Evolutionary conservation across 208 protist genomes (phyloP).

Genomic region (Novymonas esmeraldas): DNA sequence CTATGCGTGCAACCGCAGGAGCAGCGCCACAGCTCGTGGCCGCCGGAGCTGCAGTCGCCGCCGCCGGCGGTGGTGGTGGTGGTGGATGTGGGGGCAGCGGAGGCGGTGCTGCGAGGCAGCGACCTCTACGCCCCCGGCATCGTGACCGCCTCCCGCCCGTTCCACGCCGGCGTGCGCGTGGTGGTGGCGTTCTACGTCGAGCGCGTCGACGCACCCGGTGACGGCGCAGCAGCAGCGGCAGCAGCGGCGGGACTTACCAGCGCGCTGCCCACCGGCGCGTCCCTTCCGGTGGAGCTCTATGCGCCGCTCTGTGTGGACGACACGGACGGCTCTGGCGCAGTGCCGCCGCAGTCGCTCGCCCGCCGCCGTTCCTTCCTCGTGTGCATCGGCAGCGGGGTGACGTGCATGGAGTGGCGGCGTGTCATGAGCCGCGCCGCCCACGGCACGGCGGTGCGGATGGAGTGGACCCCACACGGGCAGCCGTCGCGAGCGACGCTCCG

Average conservation of each 20-base stretch:
- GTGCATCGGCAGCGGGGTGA: constrained; percentile 36
- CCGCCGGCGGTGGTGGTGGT: constrained; percentile 42
- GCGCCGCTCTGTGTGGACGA: not conserved
- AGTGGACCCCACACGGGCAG: constrained; percentile 46
- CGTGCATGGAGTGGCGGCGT: constrained; percentile 38
- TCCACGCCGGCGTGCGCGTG: constrained; percentile 32
- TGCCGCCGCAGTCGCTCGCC: not conserved
- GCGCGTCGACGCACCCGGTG: not conserved
- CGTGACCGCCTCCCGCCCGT: constrained; percentile 30
- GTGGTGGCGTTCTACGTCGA: constrained; percentile 35
- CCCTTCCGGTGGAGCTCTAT: constrained; percentile 14
- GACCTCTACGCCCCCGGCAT: constrained; percentile 85
- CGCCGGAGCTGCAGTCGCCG: no score
- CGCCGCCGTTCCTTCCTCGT: constrained; percentile 21
- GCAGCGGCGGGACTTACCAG: constrained; percentile 8
- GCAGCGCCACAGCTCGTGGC: constrained; percentile 8
- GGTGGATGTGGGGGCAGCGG: constrained; percentile 77
- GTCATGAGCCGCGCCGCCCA: constrained; percentile 18
- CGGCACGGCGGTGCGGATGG: constrained; percentile 41
- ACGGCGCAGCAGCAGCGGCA: not conserved
- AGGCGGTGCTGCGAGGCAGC: constrained; percentile 88
- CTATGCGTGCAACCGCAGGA: constrained; percentile 14
- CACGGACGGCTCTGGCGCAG: not conserved
- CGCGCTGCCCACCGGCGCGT: constrained; percentile 20
- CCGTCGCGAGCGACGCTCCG: constrained; percentile 34